Evolutionary conservation across 768 basidiomycete genomes (phyloP).

Genomic region (Phylloporus sp.): DNA sequence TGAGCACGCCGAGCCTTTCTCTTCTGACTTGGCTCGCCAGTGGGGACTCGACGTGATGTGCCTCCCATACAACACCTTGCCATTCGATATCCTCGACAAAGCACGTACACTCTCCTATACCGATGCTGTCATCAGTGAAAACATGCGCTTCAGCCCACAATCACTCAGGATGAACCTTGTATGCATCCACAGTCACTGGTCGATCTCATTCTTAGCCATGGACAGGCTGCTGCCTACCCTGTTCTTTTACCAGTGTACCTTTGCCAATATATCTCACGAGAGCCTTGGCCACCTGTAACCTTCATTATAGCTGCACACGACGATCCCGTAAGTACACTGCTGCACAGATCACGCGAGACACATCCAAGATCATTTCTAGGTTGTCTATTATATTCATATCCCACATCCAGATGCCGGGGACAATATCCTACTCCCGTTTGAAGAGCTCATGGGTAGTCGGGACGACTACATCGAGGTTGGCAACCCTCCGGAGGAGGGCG

Average conservation of each 20-base stretch:
- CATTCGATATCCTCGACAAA: slow-evolving; percentile 45
- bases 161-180: slow-evolving; percentile 47
- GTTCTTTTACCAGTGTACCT: slow-evolving; percentile 64
- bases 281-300: slow-evolving; percentile 28
- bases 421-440: slow-evolving; percentile 18
- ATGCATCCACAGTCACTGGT: slow-evolving; percentile 12
- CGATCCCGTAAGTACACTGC: slow-evolving; percentile 19
- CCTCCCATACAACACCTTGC: slow-evolving; percentile 53
- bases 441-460: slow-evolving; percentile 17
- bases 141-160: slow-evolving; percentile 40
- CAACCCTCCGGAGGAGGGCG: slow-evolving; percentile 11
- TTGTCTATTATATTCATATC: slow-evolving; percentile 26
- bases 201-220: slow-evolving; percentile 7
- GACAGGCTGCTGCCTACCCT: slow-evolving; percentile 57
- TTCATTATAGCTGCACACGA: slow-evolving; percentile 27
- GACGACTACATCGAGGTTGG: slow-evolving; percentile 23
- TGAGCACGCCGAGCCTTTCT: slow-evolving; percentile 42
- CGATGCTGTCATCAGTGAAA: slow-evolving; percentile 35
- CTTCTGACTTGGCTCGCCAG: slow-evolving; percentile 43
- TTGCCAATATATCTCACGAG: slow-evolving; percentile 41
- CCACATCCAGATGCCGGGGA: slow-evolving; percentile 17
- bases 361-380: slow-evolving; percentile 13
- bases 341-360: not conserved
- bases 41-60: slow-evolving; percentile 49
- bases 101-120: slow-evolving; percentile 33